Percentiles rank a stretch among this genome's conserved stretches.
Conservation (phyloP, 2,329 filamentous ascomycete species). For the Xylaria sp. region DNA sequence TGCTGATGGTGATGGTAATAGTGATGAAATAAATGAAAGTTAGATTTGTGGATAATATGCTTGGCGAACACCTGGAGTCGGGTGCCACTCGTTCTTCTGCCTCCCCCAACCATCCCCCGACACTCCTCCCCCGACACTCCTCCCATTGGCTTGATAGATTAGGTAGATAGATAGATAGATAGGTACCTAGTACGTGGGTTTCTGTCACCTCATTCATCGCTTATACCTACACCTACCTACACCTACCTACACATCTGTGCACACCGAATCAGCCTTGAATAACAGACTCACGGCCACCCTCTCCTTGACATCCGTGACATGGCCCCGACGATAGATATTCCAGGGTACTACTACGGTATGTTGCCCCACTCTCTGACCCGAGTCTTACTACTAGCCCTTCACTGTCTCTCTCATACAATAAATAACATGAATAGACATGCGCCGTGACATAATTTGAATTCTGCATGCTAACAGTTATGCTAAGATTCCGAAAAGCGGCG, state of each 20-base stretch:
- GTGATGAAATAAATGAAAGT: not conserved
- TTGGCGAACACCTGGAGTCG: not conserved
- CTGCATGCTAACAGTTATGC: not conserved
- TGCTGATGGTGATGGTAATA: not conserved
- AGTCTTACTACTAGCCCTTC: not conserved
- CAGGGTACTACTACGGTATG: constrained; percentile 61
- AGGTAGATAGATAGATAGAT: no score
- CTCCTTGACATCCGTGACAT: not conserved
- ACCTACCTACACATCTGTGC: not conserved
- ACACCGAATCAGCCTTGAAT: no score
- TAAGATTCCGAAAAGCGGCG: constrained; percentile 61
- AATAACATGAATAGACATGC: not conserved
- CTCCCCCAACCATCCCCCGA: no score
- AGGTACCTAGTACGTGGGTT: no score
- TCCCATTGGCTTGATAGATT: no score
- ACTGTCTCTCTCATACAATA: no score
- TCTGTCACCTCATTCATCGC: no score
- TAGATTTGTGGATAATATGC: not conserved
- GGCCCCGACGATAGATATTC: constrained; percentile 45
- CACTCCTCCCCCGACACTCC: no score
- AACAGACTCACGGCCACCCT: no score
- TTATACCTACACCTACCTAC: not conserved
- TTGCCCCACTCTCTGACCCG: not conserved
- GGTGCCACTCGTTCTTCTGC: not conserved
- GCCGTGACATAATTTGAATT: not conserved